Base-by-base conservation (phyloP, 257 asterid genomes). In the Solanum peruvianum region DNA sequence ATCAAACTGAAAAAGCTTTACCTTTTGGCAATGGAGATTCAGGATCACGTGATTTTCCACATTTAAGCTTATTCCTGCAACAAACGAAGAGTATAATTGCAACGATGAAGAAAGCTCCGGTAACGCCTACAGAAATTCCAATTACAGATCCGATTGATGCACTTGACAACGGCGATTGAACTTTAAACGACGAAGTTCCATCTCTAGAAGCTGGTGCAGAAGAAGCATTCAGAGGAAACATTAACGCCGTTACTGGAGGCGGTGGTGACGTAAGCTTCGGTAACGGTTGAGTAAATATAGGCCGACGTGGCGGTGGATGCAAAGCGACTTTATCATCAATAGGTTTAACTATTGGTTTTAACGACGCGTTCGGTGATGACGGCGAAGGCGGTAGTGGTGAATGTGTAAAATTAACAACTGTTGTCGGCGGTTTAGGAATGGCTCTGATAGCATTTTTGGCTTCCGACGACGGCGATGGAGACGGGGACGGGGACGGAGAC, bases 1-100 rank as follows among this genome's bases (percentile, higher is more conserved):
- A n/a, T 11, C 8, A 44, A 25, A 25, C 64, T 14, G 41, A 49
- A 49, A 69, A 33, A 16, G 42, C 87, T 72, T 45, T 45, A 86
- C 88, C 85, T 86, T 86, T 86, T 5, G 39, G 39, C 27, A 10
- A 31, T 35, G 88, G 85, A 33, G 88, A 58, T 56, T 73, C 88
- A 73, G 35, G 45, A 52, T 86, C 84, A 39, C 60, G 41, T 16
- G 29, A 73, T 14, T n/a, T 35, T 75, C 75, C 49, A 56, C 12
- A 11, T 16, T 76, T 56, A 29, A 29, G 33, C 41, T 39, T 86
- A 12, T 58, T 86, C 47, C 75, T 75, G 44, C 44, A 75, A 75
- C 85, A 86, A 18, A 73, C 35, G 27, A 37, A 73, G 16, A 75
- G 66, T 18, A 75, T 56, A 21, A 56, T 20, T 16, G 84, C 88